Conservation (phyloP, 768 basidiomycete species). For the Fomitopsis serialis region DNA sequence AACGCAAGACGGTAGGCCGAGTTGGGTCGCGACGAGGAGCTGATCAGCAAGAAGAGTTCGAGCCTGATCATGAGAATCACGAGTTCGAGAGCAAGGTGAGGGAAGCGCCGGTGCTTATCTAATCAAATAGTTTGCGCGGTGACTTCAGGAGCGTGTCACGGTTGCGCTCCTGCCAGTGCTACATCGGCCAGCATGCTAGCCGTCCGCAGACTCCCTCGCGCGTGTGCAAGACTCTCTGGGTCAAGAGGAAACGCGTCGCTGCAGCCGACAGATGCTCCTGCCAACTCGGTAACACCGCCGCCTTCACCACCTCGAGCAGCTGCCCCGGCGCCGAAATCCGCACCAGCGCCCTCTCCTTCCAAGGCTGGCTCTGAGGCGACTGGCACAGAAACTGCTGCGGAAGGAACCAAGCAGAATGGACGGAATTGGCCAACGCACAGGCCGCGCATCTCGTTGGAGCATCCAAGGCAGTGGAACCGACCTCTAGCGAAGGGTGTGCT, state of each 20-base stretch:
- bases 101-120: too few relatives aligned
- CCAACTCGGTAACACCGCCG: slow-evolving; percentile 6
- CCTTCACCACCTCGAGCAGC: slow-evolving; percentile 6
- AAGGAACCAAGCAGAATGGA: neutral
- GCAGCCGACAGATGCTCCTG: slow-evolving; percentile 3
- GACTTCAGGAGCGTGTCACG: too few relatives aligned
- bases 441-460: slow-evolving; percentile 44
- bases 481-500: slow-evolving; percentile 58
- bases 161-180: too few relatives aligned
- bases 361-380: neutral
- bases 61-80: too few relatives aligned
- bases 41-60: too few relatives aligned
- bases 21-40: too few relatives aligned
- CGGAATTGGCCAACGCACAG: slow-evolving; percentile 29
- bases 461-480: slow-evolving; percentile 58
- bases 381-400: slow-evolving; percentile 1
- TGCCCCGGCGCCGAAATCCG: slow-evolving; percentile 4
- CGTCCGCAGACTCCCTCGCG: slow-evolving; percentile 18
- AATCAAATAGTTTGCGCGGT: too few relatives aligned
- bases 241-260: slow-evolving; percentile 20
- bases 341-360: neutral
- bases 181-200: slow-evolving; percentile 14
- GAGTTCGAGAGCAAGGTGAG: too few relatives aligned
- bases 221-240: slow-evolving; percentile 8
- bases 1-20: too few relatives aligned